A percentile compares a stretch with the other conserved stretches of the same genome.
Conservation (phyloP, 2,329 filamentous ascomycete genomes). For the Penicillium sp. region DNA sequence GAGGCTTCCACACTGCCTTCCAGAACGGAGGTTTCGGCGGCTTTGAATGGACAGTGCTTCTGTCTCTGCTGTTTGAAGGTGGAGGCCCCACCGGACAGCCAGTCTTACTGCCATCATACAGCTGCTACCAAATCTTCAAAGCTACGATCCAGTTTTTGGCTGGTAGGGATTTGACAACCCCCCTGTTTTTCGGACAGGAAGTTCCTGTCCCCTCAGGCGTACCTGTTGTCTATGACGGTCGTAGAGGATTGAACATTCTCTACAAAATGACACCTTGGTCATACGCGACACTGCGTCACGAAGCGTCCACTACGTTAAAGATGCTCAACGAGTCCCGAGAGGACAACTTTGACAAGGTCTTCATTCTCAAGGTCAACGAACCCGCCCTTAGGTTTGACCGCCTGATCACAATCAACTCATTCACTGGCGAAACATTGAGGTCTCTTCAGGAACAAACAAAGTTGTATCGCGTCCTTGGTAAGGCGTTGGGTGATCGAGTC, state of each 20-base stretch:
- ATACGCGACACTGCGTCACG: conserved; percentile 69
- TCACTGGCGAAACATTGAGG: conserved; percentile 28
- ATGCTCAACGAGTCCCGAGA: conserved; percentile 72
- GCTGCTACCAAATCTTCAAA: conserved; percentile 92
- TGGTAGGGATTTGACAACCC: conserved; percentile 70
- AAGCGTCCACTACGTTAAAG: conserved; percentile 72
- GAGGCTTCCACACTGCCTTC: conserved; percentile 73
- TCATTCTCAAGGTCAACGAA: conserved; percentile 65
- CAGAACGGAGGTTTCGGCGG: conserved; percentile 82
- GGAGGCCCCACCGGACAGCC: conserved; percentile 71
- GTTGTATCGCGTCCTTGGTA: conserved; percentile 66
- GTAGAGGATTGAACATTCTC: conserved; percentile 74
- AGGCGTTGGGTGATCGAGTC: conserved; percentile 74
- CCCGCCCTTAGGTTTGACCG: conserved; percentile 58
- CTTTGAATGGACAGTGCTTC: conserved; percentile 84
- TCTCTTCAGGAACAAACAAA: conserved; percentile 32
- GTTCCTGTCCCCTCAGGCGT: conserved; percentile 43
- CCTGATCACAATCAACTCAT: conserved; percentile 40
- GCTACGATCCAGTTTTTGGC: conserved; percentile 86
- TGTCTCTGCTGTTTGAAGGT: conserved; percentile 78
- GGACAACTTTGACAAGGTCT: conserved; percentile 82
- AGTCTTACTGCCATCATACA: conserved; percentile 76
- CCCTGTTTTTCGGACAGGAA: conserved; percentile 50
- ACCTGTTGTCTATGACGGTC: conserved; percentile 78
- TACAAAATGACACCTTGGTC: conserved; percentile 92